Percentiles rank a stretch among this genome's conserved stretches.
phyloP scores from a whole-genome alignment of 441 rosid genomes.

The Daphne laureola region DNA sequence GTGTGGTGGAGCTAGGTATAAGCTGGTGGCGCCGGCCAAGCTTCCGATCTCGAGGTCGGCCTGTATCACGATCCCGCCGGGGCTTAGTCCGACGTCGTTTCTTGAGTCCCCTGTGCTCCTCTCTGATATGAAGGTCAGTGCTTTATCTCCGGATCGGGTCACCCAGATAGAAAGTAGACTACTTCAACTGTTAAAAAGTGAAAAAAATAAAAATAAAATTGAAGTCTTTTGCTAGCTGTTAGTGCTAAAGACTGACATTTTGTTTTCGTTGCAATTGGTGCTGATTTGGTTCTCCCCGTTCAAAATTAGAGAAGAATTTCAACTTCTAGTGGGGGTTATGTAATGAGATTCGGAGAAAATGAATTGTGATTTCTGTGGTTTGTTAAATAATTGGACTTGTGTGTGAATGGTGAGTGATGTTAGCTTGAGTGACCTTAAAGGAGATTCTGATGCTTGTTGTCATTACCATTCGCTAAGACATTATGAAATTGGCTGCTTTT shows the following conservation, averaged over 20 bases:
- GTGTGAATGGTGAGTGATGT: background rate
- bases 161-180: conserved; percentile 13
- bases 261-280: background rate
- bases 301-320: too few relatives aligned
- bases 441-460: conserved; percentile 59
- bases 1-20: conserved; percentile 62
- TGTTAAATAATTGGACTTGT: too few relatives aligned
- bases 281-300: background rate
- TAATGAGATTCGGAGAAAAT: too few relatives aligned
- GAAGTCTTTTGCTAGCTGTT: too few relatives aligned
- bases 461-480: conserved; percentile 24
- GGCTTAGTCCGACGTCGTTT: conserved; percentile 83
- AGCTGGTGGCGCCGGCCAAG: conserved; percentile 92
- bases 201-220: background rate
- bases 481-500: conserved; percentile 20
- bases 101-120: conserved; percentile 91
- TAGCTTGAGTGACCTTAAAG: conserved; percentile 25
- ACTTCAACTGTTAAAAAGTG: background rate
- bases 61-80: conserved; percentile 77
- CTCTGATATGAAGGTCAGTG: conserved; percentile 73
- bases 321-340: too few relatives aligned
- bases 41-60: conserved; percentile 86
- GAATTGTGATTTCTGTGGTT: too few relatives aligned
- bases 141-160: conserved; percentile 6
- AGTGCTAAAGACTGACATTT: background rate